These are phyloP conservation scores for Venturiaceae sp. DNA, from an alignment of 2,329 filamentous ascomycete genomes.

Conservation along the genomic window DNA sequence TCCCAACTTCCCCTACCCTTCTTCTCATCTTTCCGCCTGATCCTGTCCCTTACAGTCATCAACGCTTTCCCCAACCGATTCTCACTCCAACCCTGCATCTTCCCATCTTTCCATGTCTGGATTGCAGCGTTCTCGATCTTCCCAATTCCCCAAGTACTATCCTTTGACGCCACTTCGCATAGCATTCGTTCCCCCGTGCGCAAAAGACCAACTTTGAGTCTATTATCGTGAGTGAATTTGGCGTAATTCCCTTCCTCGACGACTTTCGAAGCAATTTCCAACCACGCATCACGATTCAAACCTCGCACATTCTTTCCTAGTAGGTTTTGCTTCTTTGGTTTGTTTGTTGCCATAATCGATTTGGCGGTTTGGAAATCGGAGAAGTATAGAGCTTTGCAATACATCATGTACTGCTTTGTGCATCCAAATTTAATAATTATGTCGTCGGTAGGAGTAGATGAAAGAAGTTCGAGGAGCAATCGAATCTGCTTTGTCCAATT, in stretches of 20 bases:
- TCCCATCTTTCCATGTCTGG: neutral
- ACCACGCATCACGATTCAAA: slow-evolving; percentile 19
- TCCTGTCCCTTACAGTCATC: neutral
- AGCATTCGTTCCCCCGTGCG: neutral
- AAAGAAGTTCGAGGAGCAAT: too few species aligned
- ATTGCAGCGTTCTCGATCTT: neutral
- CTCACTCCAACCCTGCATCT: neutral
- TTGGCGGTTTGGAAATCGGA: slow-evolving; percentile 16
- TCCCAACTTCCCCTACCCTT: too few species aligned
- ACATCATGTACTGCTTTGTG: slow-evolving; percentile 35
- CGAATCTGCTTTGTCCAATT: too few species aligned
- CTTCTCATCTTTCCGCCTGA: too few species aligned
- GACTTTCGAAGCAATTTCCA: neutral
- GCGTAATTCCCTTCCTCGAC: neutral
- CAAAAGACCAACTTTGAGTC: neutral
- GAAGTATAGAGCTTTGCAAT: slow-evolving; percentile 29
- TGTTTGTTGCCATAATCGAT: slow-evolving; percentile 15
- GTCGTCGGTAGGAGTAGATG: too few species aligned
- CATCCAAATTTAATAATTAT: slow-evolving; percentile 22
- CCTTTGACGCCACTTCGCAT: neutral
- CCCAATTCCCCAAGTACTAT: neutral
- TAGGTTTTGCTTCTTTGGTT: slow-evolving; percentile 20
- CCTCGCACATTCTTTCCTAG: slow-evolving; percentile 18
- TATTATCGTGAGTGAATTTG: neutral
- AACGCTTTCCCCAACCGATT: neutral